Evolutionary conservation across 257 asterid genomes (phyloP), one percentile per base, ranked within the genome.

Genomic region (Rehmannia glutinosa): DNA sequence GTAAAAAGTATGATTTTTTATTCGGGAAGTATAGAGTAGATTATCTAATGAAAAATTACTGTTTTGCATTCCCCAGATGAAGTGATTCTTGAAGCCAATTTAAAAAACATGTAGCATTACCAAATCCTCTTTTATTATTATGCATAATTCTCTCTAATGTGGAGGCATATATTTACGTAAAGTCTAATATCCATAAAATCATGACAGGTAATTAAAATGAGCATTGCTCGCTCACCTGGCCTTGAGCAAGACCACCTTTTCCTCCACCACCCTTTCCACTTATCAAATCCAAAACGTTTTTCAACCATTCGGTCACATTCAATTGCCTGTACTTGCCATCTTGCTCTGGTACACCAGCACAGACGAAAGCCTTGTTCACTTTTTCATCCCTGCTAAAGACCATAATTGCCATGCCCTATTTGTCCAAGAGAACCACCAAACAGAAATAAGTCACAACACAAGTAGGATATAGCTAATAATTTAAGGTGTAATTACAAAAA

Each of bases 241-340:
- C 98, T 75, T 91, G 97, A 24, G 95, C 96, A 62, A 94, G 88
- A 62, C 91, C 88, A 6, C 96, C 95, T 81, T 87, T 91, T 69
- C 99, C 96, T n/a, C 96, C 99, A 28, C 99, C 99, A n/a, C 99
- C 98, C 69, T 89, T 91, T 20, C 99, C 99, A 8, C 70, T 82
- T 62, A 94, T 83, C 62, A 86, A 81, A 27, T 80, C 89, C 84
- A 91, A 69, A 46, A 87, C 95, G 30, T 80, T 80, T 63, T 77
- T 84, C 82, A 94, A 66, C 99, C 99, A 94, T 23, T 89, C 98
- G 16, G 81, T 80, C 24, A 79, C 91, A 45, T 83, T 86, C 73
- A 94, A 77, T 64, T 75, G 82, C 75, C 77, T 78, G 80, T 77
- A 83, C 76, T 79, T 84, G 55, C 76, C 87, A 50, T 82, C 80